Percentiles rank a stretch among this genome's conserved stretches.
Evolutionary conservation across 1,284 basidiomycete genomes (phyloP).

Genomic region (Schizopora paradoxa): DNA sequence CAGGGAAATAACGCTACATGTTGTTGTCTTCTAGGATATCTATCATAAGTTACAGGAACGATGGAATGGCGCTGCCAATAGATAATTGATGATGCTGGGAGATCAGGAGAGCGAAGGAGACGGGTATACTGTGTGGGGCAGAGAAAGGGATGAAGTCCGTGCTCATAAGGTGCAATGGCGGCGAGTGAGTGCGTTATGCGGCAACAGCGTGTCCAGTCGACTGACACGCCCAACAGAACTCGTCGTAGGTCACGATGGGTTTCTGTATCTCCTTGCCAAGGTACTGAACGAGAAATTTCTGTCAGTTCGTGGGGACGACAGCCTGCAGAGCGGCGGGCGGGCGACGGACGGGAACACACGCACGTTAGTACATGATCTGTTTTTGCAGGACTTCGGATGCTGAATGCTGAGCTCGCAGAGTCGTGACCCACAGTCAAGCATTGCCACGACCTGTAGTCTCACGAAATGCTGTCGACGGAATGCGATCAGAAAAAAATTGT

Average conservation of each 20-base stretch:
- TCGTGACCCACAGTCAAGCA: constrained; percentile 14
- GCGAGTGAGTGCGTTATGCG: background rate
- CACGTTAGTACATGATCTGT: constrained; percentile 13
- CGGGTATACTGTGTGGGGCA: too few species aligned
- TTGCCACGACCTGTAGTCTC: constrained; percentile 15
- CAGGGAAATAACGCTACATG: too few species aligned
- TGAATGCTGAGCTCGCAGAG: constrained; percentile 15
- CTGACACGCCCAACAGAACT: constrained; percentile 16
- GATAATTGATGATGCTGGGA: too few species aligned
- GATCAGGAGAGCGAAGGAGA: too few species aligned
- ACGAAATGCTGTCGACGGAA: constrained; percentile 16
- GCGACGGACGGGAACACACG: background rate
- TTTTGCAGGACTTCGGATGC: constrained; percentile 15
- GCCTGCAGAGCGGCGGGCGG: background rate
- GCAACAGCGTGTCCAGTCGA: constrained; percentile 15
- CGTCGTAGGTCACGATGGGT: constrained; percentile 15
- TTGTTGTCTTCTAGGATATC: too few species aligned
- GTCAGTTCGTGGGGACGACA: too few species aligned
- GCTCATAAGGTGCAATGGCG: background rate
- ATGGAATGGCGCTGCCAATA: too few species aligned
- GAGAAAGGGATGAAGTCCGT: background rate
- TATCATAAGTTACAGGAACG: too few species aligned
- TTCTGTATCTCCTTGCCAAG: constrained; percentile 15
- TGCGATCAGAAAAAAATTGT: background rate
- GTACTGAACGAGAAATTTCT: background rate